A percentile compares a stretch with the other conserved stretches of the same genome.
These are phyloP conservation scores for Scutellaria minor DNA, from an alignment of 257 asterid genomes.

Conservation along the genomic window DNA sequence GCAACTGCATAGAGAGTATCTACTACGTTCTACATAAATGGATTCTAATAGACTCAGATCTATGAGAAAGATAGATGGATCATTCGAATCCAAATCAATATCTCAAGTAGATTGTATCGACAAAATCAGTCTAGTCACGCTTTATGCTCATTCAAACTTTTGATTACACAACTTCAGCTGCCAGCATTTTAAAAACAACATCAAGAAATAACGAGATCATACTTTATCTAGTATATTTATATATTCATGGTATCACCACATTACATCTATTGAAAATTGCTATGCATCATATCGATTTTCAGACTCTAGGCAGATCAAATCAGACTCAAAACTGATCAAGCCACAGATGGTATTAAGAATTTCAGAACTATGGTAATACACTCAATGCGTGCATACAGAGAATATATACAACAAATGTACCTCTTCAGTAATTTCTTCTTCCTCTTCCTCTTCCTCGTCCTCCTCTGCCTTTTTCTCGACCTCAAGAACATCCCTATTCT, in stretches of 20 bases:
- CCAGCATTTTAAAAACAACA: neutral
- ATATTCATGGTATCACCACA: neutral
- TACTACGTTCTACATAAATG: neutral
- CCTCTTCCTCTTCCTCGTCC: slow-evolving; percentile 62
- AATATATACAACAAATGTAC: slow-evolving; percentile 43
- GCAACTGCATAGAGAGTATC: slow-evolving; percentile 8
- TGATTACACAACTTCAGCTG: neutral
- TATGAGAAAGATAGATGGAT: neutral
- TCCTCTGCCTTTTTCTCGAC: slow-evolving; percentile 66
- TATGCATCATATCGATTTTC: neutral
- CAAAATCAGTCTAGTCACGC: neutral
- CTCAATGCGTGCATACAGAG: neutral
- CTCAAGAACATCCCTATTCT: slow-evolving; percentile 72
- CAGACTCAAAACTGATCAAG: neutral
- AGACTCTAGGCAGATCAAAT: slow-evolving; percentile 13
- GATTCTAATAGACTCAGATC: neutral
- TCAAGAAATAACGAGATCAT: neutral
- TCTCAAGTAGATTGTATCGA: neutral
- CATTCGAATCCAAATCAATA: neutral
- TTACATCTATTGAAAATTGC: neutral
- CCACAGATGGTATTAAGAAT: neutral
- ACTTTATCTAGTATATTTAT: neutral
- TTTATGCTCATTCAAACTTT: neutral
- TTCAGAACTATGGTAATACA: neutral
- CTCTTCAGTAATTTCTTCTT: slow-evolving; percentile 77